phyloP scores from a whole-genome alignment of 345 rosid genomes.

The Citrus medica region DNA sequence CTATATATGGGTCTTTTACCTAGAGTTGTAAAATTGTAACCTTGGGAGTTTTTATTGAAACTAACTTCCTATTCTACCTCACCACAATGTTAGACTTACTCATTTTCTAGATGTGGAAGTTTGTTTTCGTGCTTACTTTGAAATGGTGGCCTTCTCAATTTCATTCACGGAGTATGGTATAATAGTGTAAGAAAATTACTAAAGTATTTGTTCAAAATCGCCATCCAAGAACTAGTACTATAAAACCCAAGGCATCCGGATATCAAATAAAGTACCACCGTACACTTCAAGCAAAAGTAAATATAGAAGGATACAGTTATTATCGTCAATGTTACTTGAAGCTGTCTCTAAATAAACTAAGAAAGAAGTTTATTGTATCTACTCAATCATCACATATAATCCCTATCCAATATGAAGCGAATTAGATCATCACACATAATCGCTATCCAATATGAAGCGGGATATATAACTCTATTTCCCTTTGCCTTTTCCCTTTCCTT shows the following conservation, averaged over 20 bases:
- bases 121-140: no score
- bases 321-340: neutral
- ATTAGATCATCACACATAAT: neutral
- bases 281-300: neutral
- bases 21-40: neutral
- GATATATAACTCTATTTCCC: constrained; percentile 37
- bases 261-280: neutral
- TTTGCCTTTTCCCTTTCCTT: constrained; percentile 84
- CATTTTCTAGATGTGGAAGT: neutral
- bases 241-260: neutral
- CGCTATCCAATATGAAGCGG: neutral
- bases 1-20: neutral
- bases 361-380: neutral
- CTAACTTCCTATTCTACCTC: neutral
- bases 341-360: neutral
- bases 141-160: neutral
- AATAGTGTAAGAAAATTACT: neutral
- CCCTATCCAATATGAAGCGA: neutral
- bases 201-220: neutral
- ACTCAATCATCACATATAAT: neutral
- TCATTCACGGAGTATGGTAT: neutral
- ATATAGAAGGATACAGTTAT: neutral
- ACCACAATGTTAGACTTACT: neutral
- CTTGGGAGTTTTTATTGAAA: neutral
- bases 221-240: no score